Conservation (phyloP, 78 protist genomes). For the Dictyostelium purpureum region DNA sequence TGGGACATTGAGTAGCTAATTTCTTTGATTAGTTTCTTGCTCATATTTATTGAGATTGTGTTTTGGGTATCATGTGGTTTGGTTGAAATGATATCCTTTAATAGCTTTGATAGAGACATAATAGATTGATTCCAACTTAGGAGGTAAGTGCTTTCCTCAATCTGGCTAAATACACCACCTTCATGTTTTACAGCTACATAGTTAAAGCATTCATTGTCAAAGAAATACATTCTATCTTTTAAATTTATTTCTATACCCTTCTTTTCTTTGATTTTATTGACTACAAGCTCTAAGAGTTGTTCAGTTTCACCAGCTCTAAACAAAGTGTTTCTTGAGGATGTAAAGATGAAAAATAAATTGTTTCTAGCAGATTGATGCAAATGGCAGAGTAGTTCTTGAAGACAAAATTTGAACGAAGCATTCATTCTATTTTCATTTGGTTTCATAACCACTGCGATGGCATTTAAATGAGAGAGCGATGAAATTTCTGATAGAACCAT, state of each 20-base stretch:
- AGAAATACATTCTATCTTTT: neutral
- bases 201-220: neutral
- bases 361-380: neutral
- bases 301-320: neutral
- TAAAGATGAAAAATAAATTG: neutral
- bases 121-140: neutral
- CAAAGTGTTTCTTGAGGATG: neutral
- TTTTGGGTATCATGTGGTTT: neutral
- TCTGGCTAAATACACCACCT: neutral
- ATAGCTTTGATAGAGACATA: neutral
- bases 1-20: neutral
- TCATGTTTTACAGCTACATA: neutral
- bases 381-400: neutral
- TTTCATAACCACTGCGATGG: neutral
- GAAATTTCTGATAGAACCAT: neutral
- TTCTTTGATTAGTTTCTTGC: neutral
- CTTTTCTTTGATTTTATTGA: neutral
- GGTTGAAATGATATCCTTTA: neutral
- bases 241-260: neutral
- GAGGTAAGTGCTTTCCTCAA: neutral
- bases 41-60: neutral
- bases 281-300: neutral
- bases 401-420: neutral
- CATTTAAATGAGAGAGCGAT: neutral
- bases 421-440: constrained; percentile 3